Evolutionary conservation across 1,139 yeast genomes (phyloP), one percentile per base, ranked within the genome.

Genomic region (Candida neerlandica): DNA sequence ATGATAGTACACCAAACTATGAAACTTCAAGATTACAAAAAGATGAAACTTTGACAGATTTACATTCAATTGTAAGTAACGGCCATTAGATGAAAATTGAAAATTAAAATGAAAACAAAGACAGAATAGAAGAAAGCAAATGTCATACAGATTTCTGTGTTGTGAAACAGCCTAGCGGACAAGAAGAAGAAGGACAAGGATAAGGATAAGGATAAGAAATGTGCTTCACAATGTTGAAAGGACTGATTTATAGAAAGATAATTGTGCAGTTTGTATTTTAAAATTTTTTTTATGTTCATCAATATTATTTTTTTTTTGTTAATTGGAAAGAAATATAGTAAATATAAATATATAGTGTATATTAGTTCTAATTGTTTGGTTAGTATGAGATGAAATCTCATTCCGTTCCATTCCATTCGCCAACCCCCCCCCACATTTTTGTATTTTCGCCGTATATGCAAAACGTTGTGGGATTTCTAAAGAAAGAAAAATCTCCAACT

Each of bases 41-140:
- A 58, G 84, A 80, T 50, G 84, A 79, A 48, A 80, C 85, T 2
- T 64, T 75, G 48, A 80, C 83, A 7, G 85, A 81, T 59, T 66
- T 81, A 46, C 81, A 81, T 46, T 78, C 83, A 0, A 70, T 70
- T 42, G 72, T 70, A 19, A 46, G 55, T 44, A 30, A 41, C 21
- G 45, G 40, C 15, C 39, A 43, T 9, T 42, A 44, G n/a, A 6
- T n/a, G 1, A 23, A 6, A 15, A 23, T n/a, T n/a, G n/a, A n/a
- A n/a, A n/a, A n/a, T n/a, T n/a, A n/a, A n/a, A n/a, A n/a, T n/a
- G n/a, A n/a, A n/a, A n/a, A n/a, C n/a, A n/a, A n/a, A n/a, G n/a
- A n/a, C 3, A 39, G n/a, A 6, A 12, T 21, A 15, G 14, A n/a
- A 19, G n/a, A 12, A 23, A 35, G 6, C 6, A 30, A 6, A 21